Percentiles rank a stretch among this genome's conserved stretches.
Evolutionary conservation across 2,329 filamentous ascomycete species (phyloP).

Genomic region (Purpureocillium lavendulum): DNA sequence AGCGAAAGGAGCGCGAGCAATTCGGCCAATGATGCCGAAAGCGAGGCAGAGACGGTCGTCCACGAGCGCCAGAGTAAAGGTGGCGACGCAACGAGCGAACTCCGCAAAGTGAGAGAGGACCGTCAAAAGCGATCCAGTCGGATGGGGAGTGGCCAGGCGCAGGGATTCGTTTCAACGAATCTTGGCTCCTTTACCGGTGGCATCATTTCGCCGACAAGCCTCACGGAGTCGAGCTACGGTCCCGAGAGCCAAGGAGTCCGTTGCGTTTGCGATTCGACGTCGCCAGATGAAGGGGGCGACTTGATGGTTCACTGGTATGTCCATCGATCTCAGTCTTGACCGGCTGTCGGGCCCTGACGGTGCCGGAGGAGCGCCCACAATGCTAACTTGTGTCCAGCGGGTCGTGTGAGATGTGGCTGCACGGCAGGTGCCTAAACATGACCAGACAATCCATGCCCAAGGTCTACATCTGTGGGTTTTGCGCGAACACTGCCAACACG

Average conservation of each 20-base stretch:
- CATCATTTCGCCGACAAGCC: slow-evolving; percentile 42
- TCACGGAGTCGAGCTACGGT: slow-evolving; percentile 38
- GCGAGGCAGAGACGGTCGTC: slow-evolving; percentile 51
- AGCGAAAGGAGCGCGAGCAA: slow-evolving; percentile 41
- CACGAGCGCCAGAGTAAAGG: slow-evolving; percentile 33
- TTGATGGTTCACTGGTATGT: slow-evolving; percentile 58
- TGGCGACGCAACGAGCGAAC: slow-evolving; percentile 52
- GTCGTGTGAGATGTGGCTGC: slow-evolving; percentile 57
- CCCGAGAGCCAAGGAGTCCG: slow-evolving; percentile 37
- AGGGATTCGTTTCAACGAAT: slow-evolving; percentile 24
- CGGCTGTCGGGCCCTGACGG: neutral
- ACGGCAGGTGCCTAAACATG: slow-evolving; percentile 55
- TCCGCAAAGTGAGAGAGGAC: slow-evolving; percentile 48
- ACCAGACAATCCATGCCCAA: slow-evolving; percentile 46
- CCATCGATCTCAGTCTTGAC: neutral
- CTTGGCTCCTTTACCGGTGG: slow-evolving; percentile 23
- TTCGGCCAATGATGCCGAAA: slow-evolving; percentile 35
- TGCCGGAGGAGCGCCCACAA: neutral
- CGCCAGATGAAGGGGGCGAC: slow-evolving; percentile 35
- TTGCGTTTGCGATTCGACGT: slow-evolving; percentile 46
- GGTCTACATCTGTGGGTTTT: slow-evolving; percentile 57
- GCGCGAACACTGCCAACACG: slow-evolving; percentile 49
- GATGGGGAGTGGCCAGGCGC: slow-evolving; percentile 19
- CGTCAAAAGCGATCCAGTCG: slow-evolving; percentile 34
- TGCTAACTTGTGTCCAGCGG: slow-evolving; percentile 32